Evolutionary conservation across 495 filamentous ascomycete species (phyloP), one percentile per base, ranked within the genome.

Genomic region (Penicillium arizonense): DNA sequence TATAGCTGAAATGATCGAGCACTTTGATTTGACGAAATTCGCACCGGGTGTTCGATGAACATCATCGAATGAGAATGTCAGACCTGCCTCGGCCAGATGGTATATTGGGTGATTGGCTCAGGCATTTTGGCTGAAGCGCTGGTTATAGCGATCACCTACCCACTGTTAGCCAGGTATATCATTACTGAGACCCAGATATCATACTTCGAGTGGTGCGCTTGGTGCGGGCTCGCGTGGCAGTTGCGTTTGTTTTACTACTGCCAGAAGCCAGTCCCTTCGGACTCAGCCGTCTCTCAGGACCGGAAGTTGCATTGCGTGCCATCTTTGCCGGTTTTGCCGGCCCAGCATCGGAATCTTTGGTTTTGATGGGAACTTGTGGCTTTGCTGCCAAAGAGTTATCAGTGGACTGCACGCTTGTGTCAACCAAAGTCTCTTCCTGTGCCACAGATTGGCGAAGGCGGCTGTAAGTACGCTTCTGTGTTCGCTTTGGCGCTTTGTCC

Each of bases 91-190:
- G 9, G 4, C 18, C 20, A 13, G 10, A 13, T 24, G 21, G n/a
- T 42, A 42, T 42, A 42, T 23, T 11, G 1, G 14, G 20, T 13
- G 7, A 44, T 11, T 3, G 14, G 8, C 20, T 63, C 34, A 61
- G n/a, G 37, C 47, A 10, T 59, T 58, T 34, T 63, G 53, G 14
- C 52, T 65, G 41, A 74, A 75, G 1, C 69, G 70, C 32, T 64
- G 64, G 24, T 53, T 67, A 48, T 75, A 75, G 21, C 59, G 62
- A 5, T 70, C 66, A 13, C 68, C 71, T 75, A 18, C 13, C 1
- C 11, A 38, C 5, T 14, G 28, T 64, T 26, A 59, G 58, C 48
- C 55, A 37, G 39, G 18, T 10, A 38, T 24, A 7, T 6, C 10
- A 11, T 16, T n/a, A 13, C 21, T 4, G 34, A 6, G 10, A 1